phyloP scores from a whole-genome alignment of 257 asterid species.

The Petrea volubilis region DNA sequence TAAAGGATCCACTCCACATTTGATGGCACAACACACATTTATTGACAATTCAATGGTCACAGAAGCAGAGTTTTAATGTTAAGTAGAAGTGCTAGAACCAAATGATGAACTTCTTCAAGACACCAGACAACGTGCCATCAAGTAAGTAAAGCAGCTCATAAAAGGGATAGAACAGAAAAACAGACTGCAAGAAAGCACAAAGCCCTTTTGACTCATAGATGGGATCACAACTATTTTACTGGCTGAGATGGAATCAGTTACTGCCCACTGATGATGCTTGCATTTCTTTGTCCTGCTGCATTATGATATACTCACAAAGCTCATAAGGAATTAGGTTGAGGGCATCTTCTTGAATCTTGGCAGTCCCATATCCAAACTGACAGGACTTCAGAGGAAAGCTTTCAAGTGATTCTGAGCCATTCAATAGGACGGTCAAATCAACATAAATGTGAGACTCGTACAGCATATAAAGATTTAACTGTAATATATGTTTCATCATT shows the following conservation, averaged over 20 bases:
- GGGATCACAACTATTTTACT: slow-evolving; percentile 79
- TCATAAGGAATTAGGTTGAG: slow-evolving; percentile 74
- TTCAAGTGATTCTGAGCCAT: slow-evolving; percentile 63
- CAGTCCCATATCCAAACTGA: slow-evolving; percentile 73
- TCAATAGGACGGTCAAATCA: slow-evolving; percentile 42
- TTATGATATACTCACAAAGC: slow-evolving; percentile 77
- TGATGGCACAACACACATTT: slow-evolving; percentile 8
- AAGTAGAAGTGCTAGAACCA: neutral
- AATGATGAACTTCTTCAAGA: slow-evolving; percentile 10
- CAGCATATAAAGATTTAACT: neutral
- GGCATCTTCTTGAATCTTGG: slow-evolving; percentile 92
- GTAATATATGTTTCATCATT: neutral
- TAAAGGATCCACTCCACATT: neutral
- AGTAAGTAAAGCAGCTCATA: neutral
- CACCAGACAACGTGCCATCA: neutral
- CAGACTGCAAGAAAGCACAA: neutral
- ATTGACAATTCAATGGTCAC: neutral
- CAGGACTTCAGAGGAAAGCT: slow-evolving; percentile 92
- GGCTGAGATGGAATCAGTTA: slow-evolving; percentile 87
- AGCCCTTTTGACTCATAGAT: slow-evolving; percentile 53
- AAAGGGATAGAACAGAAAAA: slow-evolving; percentile 1
- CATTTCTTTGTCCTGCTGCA: slow-evolving; percentile 39
- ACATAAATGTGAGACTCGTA: slow-evolving; percentile 2
- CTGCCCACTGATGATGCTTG: slow-evolving; percentile 71
- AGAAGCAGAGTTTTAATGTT: slow-evolving; percentile 18